Evolutionary conservation across 768 basidiomycete species (phyloP).

Genomic region (Russula vinacea): DNA sequence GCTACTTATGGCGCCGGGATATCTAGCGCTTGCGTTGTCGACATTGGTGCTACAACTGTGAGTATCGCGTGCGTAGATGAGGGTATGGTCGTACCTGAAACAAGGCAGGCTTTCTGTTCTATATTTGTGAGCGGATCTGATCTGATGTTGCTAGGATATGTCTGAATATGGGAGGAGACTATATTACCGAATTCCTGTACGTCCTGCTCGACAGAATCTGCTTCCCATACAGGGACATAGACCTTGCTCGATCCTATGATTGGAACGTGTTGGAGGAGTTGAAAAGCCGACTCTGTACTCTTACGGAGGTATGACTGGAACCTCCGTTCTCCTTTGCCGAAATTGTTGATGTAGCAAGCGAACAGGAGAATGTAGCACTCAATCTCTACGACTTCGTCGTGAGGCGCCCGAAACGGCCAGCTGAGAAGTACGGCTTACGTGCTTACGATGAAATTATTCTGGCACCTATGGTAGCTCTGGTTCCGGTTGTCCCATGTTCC

Average conservation of each 20-base stretch:
- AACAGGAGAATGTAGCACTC: constrained; percentile 81
- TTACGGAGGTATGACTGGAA: constrained; percentile 68
- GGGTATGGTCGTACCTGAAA: constrained; percentile 82
- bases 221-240: constrained; percentile 85
- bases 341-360: not conserved
- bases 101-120: constrained; percentile 51
- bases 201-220: constrained; percentile 73
- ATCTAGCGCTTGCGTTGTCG: constrained; percentile 91
- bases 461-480: constrained; percentile 76
- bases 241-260: constrained; percentile 75
- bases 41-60: constrained; percentile 83
- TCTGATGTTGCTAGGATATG: constrained; percentile 53
- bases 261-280: constrained; percentile 92
- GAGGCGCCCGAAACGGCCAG: constrained; percentile 65
- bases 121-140: not conserved
- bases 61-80: constrained; percentile 94
- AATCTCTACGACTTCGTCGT: constrained; percentile 91
- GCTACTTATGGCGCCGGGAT: constrained; percentile 96
- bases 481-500: constrained; percentile 28
- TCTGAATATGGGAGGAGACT: constrained; percentile 89
- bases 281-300: constrained; percentile 77
- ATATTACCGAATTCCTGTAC: constrained; percentile 86
- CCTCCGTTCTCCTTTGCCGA: not conserved
- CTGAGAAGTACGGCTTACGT: constrained; percentile 84
- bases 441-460: constrained; percentile 95